A percentile compares a stretch with the other conserved stretches of the same genome.
phyloP scores from a whole-genome alignment of 2,329 filamentous ascomycete species.

The Trichoderma sp. region DNA sequence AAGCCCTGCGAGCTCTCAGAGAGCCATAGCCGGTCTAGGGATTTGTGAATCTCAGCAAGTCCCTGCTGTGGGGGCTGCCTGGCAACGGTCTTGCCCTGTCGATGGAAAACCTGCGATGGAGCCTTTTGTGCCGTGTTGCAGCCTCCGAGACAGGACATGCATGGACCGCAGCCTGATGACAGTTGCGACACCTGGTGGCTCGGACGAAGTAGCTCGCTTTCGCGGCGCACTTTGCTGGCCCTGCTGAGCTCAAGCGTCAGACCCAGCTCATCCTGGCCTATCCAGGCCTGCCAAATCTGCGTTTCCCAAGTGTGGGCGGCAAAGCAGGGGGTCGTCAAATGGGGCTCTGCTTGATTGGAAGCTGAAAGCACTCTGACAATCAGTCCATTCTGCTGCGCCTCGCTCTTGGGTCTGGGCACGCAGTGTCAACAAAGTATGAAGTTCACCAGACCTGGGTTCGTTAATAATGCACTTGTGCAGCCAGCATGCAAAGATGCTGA shows the following conservation, averaged over 20 bases:
- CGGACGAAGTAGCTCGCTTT: neutral
- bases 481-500: constrained; percentile 8
- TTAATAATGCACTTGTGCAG: neutral
- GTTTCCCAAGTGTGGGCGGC: constrained; percentile 9
- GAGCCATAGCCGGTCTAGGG: neutral
- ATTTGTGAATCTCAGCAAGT: neutral
- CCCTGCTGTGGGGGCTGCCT: neutral
- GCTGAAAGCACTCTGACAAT: neutral
- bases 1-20: neutral
- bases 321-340: constrained; percentile 16
- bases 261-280: constrained; percentile 11
- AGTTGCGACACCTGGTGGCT: neutral
- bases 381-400: constrained; percentile 27
- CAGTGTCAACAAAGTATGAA: no score
- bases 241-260: constrained; percentile 14
- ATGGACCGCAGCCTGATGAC: constrained; percentile 8
- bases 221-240: neutral
- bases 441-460: neutral
- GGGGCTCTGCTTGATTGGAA: neutral
- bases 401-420: constrained; percentile 13
- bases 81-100: neutral
- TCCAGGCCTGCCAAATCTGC: constrained; percentile 2
- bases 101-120: neutral
- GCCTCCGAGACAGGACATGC: constrained; percentile 7
- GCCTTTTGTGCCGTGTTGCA: neutral